Conservation (phyloP, 768 basidiomycete species). For the Lactarius pseudohatsudake region DNA sequence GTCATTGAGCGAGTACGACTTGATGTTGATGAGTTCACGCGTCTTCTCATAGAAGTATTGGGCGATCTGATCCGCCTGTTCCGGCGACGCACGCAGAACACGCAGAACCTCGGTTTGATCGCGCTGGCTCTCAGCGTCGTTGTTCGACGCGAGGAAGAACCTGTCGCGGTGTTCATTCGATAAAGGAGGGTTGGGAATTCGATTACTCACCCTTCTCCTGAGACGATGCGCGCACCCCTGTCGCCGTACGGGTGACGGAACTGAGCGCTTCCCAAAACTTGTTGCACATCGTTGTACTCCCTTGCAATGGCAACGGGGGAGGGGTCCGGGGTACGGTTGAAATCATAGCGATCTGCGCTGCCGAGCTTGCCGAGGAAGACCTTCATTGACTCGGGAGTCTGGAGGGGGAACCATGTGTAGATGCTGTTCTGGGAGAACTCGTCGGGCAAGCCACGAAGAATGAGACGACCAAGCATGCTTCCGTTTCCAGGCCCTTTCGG, state of each 20-base stretch:
- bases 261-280: constrained; percentile 49
- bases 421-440: constrained; percentile 66
- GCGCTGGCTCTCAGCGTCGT: constrained; percentile 40
- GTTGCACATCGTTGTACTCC: constrained; percentile 51
- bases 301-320: constrained; percentile 37
- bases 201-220: constrained; percentile 55
- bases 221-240: constrained; percentile 53
- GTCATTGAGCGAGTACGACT: constrained; percentile 61
- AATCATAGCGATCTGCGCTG: constrained; percentile 53
- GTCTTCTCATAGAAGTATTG: constrained; percentile 68
- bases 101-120: constrained; percentile 49
- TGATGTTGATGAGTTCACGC: constrained; percentile 49
- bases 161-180: constrained; percentile 37
- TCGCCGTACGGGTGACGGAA: constrained; percentile 53
- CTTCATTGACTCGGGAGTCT: constrained; percentile 74
- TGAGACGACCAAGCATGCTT: constrained; percentile 68
- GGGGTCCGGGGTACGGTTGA: constrained; percentile 47
- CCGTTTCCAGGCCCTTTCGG: constrained; percentile 71
- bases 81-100: constrained; percentile 49
- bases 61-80: constrained; percentile 50
- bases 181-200: not conserved
- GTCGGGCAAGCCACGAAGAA: constrained; percentile 71
- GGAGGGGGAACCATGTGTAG: constrained; percentile 87
- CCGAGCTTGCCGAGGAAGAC: constrained; percentile 55
- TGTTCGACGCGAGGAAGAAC: constrained; percentile 62